Base-by-base conservation (phyloP, 805 yeast genomes). In the Monosporozyma unispora region DNA sequence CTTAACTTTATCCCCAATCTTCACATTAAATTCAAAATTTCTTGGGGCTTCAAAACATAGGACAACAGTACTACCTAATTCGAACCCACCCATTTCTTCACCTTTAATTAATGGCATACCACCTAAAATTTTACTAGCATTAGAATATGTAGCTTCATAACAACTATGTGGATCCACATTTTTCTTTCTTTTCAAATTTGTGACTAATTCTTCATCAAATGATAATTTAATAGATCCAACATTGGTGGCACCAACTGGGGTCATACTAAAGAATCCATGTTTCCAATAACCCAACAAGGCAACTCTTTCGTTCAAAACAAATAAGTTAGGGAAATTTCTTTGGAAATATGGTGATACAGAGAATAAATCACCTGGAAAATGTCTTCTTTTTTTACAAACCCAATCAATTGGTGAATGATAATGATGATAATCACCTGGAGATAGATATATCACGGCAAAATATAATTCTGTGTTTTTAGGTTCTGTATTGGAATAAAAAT, bases 191-290 rank as follows among this genome's bases (percentile, higher is more conserved):
- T 76, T 74, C 29, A 80, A 82, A 66, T 93, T 93, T 12, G 99
- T 93, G 37, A 83, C 77, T 61, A 93, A 77, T 60, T 87, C 90
- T 69, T 84, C 83, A 68, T 93, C 99, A 61, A 93, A 93, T 63
- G 90, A 88, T 56, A 93, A 76, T 51, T 84, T 82, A 56, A 93
- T 93, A 59, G 95, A 84, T 5, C 99, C 99, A 28, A 93, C 99
- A 69, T 93, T 93, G 2, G 99, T 93, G 22, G 99, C 99, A 12
- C 99, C 99, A 11, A 93, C 99, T 0, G 99, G 97, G 0, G 96
- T 91, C 99, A 93, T 93, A 55, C 95, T 84, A 71, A 93, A 93
- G 60, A 93, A 93, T 0, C 99, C 99, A 64, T 93, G 78, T 63
- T 85, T 87, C 99, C 99, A 93, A 60, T 87, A 82, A 1, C 99